Evolutionary conservation across 768 basidiomycete genomes (phyloP), one percentile per base, ranked within the genome.

Genomic region (Gelatoporia subvermispora): DNA sequence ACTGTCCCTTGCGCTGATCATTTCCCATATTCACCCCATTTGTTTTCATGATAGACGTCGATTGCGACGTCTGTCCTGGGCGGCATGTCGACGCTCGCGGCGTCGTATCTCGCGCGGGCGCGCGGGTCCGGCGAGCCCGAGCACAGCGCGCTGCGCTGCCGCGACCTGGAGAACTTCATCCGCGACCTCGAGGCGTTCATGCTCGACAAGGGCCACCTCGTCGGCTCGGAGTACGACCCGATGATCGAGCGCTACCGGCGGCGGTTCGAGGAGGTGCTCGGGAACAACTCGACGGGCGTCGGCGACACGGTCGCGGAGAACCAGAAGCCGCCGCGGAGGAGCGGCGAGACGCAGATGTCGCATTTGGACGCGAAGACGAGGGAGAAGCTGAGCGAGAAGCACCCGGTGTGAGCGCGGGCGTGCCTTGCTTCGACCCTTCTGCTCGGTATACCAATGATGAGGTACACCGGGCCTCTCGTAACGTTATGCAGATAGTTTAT

Each of bases 81-180:
- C 25, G 85, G 80, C n/a, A 48, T 84, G 10, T 64, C 85, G 3
- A 89, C 86, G 0, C 18, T 88, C 17, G 74, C 82, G 13, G 85
- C 86, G 16, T 82, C 85, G 2, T 88, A 84, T 62, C 72, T 89
- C 21, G 87, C 86, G 3, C 78, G 81, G 11, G 73, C 77, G 21
- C 78, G 85, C 22, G 84, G 85, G 10, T 80, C 84, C 0, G 77
- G 77, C 34, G 86, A 88, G 55, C 87, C 87, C 2, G 83, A 88
- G 51, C 44, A 74, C n/a, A 84, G 83, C 0, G 69, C 72, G 24
- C 60, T 68, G 3, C 75, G 78, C 10, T 71, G 70, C 3, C 79
- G 81, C 52, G 81, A 83, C 49, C 70, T 88, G 1, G 81, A 85
- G 20, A 74, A 80, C 18, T 89, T 81, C 54, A 66, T 88, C 21